Evolutionary conservation across 2,329 filamentous ascomycete genomes (phyloP), one percentile per base, ranked within the genome.

Genomic region (Pseudogymnoascus destructans): DNA sequence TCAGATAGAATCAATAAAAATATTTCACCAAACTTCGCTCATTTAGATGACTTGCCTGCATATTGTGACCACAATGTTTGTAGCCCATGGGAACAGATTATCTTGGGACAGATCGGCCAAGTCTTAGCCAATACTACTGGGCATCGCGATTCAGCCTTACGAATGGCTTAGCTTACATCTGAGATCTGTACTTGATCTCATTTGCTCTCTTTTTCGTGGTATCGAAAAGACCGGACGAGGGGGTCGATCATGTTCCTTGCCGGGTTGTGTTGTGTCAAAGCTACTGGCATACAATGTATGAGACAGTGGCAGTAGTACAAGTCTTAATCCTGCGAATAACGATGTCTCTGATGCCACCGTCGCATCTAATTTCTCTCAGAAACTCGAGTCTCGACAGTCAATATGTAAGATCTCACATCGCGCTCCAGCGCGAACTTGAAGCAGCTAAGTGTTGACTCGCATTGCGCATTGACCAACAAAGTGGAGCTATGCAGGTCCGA

Each of bases 401-500:
- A 52, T 9, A 52, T 52, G 25, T 25, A 30, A 30, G n/a, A 30
- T 30, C 46, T 52, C 8, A 52, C 46, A 19, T 52, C 46, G 25
- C 25, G 46, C 25, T 52, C 7, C n/a, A 30, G 25, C 46, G 25
- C 25, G 46, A 52, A 52, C 46, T 52, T 52, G 46, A 52, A 52
- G 46, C 25, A 30, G 46, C 46, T 19, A 52, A 52, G 46, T 15
- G 46, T 52, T 52, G 46, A 52, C 25, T 52, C 46, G 46, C 25
- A 19, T 52, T 17, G 46, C 46, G 46, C 46, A 52, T 52, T 52
- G 46, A 52, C 46, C 46, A 52, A 52, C 46, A 17, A 30, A 30
- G 46, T 52, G 46, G 46, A 52, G 46, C 25, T 52, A 52, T 52
- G 46, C 46, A 52, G 46, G 46, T 52, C 46, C 46, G 46, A 52